Evolutionary conservation across 768 basidiomycete species (phyloP).

Genomic region (Leccinum aurantiacum): DNA sequence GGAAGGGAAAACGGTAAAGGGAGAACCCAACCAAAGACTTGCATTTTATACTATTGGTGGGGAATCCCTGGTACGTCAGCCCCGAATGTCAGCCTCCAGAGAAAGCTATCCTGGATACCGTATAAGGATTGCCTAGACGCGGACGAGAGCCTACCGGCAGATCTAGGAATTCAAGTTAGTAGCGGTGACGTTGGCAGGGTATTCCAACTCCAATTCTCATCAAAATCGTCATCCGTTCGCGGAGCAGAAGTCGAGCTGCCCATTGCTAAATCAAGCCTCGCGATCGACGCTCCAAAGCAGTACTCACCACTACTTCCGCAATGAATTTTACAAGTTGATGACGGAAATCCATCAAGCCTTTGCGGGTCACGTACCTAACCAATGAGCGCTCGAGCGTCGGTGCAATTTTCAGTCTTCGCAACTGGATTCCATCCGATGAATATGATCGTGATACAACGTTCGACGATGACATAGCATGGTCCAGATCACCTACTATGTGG

Average conservation of each 20-base stretch:
- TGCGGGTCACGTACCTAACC: background rate
- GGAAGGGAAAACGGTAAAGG: conserved; percentile 10
- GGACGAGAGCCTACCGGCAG: background rate
- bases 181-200: background rate
- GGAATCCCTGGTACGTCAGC: conserved; percentile 28
- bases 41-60: conserved; percentile 28
- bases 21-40: background rate
- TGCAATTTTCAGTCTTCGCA: conserved; percentile 3
- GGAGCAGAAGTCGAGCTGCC: background rate
- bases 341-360: conserved; percentile 1
- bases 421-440: conserved; percentile 16
- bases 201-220: conserved; percentile 2
- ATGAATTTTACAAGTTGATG: background rate
- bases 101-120: conserved; percentile 21
- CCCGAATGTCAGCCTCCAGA: conserved; percentile 14
- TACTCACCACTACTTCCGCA: conserved; percentile 14
- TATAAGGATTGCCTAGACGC: conserved; percentile 10
- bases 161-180: conserved; percentile 13
- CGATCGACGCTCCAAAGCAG: conserved; percentile 19
- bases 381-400: background rate
- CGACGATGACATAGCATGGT: conserved; percentile 15
- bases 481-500: conserved; percentile 25
- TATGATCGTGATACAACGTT: conserved; percentile 19
- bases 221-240: background rate
- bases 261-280: conserved; percentile 17